phyloP scores from a whole-genome alignment of 495 filamentous ascomycete genomes.

The Neurospora sp. region DNA sequence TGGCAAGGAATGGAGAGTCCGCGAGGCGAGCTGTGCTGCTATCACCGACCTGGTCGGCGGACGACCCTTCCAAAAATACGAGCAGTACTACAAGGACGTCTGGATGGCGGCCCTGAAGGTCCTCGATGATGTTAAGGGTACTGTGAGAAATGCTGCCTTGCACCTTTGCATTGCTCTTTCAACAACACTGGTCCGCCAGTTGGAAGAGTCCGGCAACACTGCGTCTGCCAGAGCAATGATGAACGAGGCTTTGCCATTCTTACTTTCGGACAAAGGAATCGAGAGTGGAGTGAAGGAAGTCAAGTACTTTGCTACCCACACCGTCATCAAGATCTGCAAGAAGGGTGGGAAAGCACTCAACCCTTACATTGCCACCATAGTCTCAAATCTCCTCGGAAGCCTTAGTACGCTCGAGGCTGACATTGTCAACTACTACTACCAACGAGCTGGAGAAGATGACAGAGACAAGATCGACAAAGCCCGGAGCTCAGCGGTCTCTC shows the following conservation, averaged over 20 bases:
- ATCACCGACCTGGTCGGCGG: slow-evolving; percentile 78
- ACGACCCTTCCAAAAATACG: slow-evolving; percentile 63
- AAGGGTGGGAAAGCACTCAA: slow-evolving; percentile 63
- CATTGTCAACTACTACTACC: slow-evolving; percentile 80
- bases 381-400: slow-evolving; percentile 68
- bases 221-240: slow-evolving; percentile 68
- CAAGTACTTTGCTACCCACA: slow-evolving; percentile 59
- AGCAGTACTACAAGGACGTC: slow-evolving; percentile 73
- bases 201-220: slow-evolving; percentile 70
- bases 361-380: slow-evolving; percentile 69
- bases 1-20: slow-evolving; percentile 82
- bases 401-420: slow-evolving; percentile 81
- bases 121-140: slow-evolving; percentile 89
- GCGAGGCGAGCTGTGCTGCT: slow-evolving; percentile 85
- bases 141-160: slow-evolving; percentile 70
- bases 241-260: slow-evolving; percentile 73
- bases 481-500: slow-evolving; percentile 65
- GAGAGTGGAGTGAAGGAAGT: slow-evolving; percentile 83
- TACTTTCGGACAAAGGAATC: slow-evolving; percentile 79
- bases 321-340: slow-evolving; percentile 81
- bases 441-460: slow-evolving; percentile 80
- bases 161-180: slow-evolving; percentile 74
- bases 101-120: slow-evolving; percentile 76
- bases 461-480: slow-evolving; percentile 78
- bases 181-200: slow-evolving; percentile 67